Evolutionary conservation across 345 rosid species (phyloP).

Genomic region (Sisymbrium altissimum): DNA sequence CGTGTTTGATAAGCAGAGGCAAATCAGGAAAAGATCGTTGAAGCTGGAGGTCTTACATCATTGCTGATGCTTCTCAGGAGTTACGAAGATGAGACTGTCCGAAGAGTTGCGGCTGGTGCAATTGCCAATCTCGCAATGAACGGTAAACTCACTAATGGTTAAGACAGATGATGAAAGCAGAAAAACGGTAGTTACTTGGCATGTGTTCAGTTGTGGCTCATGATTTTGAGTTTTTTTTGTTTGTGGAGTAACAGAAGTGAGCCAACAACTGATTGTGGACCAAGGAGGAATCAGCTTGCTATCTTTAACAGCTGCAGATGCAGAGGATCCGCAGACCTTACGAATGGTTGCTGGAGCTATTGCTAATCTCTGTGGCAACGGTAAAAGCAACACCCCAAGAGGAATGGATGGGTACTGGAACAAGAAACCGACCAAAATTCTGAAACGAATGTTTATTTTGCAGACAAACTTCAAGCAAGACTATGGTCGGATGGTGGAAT

Average conservation of each 20-base stretch:
- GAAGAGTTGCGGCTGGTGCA: slow-evolving; percentile 98
- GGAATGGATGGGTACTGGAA: neutral
- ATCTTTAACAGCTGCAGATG: slow-evolving; percentile 75
- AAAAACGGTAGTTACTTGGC: slow-evolving; percentile 7
- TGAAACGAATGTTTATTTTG: neutral
- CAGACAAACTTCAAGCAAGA: slow-evolving; percentile 86
- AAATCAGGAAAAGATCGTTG: slow-evolving; percentile 93
- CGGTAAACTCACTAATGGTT: slow-evolving; percentile 43
- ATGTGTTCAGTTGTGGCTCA: slow-evolving; percentile 4
- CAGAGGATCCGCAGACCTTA: slow-evolving; percentile 90
- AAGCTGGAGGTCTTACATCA: slow-evolving; percentile 94
- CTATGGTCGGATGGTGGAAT: slow-evolving; percentile 95
- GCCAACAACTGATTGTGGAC: slow-evolving; percentile 89
- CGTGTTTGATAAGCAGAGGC: slow-evolving; percentile 53
- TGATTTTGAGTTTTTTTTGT: neutral
- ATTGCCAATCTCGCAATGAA: slow-evolving; percentile 99
- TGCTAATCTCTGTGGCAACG: slow-evolving; percentile 97
- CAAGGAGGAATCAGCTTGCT: slow-evolving; percentile 89
- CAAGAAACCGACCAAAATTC: neutral
- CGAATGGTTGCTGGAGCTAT: slow-evolving; percentile 99
- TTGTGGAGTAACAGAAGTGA: slow-evolving; percentile 60
- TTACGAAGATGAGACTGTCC: slow-evolving; percentile 87
- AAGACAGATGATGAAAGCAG: neutral
- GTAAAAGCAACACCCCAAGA: slow-evolving; percentile 38
- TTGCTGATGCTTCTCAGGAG: slow-evolving; percentile 86